phyloP scores from a whole-genome alignment of 1,139 yeast species.

The Suhomyces taliae region DNA sequence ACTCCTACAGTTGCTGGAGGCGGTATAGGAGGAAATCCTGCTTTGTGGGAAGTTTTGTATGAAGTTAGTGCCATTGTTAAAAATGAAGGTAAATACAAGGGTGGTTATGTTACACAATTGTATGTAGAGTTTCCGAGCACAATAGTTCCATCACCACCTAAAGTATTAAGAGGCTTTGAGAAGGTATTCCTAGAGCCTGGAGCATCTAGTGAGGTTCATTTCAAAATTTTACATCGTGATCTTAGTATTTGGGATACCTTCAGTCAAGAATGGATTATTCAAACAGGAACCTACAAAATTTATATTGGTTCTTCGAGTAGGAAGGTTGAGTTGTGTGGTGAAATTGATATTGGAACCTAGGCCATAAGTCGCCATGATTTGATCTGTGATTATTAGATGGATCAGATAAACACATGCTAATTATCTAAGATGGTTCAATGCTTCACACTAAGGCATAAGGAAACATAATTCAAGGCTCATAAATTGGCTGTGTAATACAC shows the following conservation, averaged over 20 bases:
- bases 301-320: constrained; percentile 57
- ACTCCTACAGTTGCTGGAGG: constrained; percentile 55
- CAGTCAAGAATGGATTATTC: constrained; percentile 62
- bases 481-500: too few species aligned
- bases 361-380: too few species aligned
- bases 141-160: constrained; percentile 45
- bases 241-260: constrained; percentile 59
- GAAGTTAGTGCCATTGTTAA: constrained; percentile 48
- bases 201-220: constrained; percentile 35
- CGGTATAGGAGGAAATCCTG: constrained; percentile 53
- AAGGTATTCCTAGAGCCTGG: constrained; percentile 54
- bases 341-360: constrained; percentile 41
- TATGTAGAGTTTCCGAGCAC: constrained; percentile 57
- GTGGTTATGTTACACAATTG: constrained; percentile 57
- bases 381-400: too few species aligned
- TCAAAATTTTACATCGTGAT: constrained; percentile 55
- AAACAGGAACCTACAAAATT: constrained; percentile 55
- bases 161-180: constrained; percentile 59
- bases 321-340: constrained; percentile 49
- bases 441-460: too few species aligned
- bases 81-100: constrained; percentile 52
- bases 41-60: constrained; percentile 48
- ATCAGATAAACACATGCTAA: too few species aligned
- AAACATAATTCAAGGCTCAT: too few species aligned
- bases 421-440: too few species aligned